These are phyloP conservation scores for Ophiostoma fasciatum DNA, from an alignment of 2,329 filamentous ascomycete species.

Conservation along the genomic window DNA sequence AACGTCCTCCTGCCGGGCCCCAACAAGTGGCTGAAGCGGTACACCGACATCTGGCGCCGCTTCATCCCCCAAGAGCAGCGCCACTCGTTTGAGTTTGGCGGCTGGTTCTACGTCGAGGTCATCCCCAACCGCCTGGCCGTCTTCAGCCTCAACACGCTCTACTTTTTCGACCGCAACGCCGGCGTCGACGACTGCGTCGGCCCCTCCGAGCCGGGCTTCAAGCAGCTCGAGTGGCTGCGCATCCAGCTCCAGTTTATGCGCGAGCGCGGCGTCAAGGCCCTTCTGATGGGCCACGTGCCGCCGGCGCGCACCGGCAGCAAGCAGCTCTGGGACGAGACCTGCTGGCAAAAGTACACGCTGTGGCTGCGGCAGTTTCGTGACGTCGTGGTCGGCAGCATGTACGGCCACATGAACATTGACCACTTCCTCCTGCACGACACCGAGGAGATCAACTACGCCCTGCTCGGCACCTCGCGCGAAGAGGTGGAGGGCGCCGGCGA, in stretches of 20 bases:
- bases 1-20: conserved; percentile 82
- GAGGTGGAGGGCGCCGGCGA: conserved; percentile 1
- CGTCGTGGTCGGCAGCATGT: conserved; percentile 64
- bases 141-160: conserved; percentile 90
- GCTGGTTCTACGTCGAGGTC: conserved; percentile 90
- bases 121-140: conserved; percentile 75
- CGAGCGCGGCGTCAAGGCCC: conserved; percentile 77
- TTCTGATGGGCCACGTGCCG: conserved; percentile 86
- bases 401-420: conserved; percentile 97
- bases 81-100: conserved; percentile 80
- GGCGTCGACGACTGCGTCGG: conserved; percentile 80
- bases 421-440: conserved; percentile 91
- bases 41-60: conserved; percentile 61
- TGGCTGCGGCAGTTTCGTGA: conserved; percentile 88
- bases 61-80: conserved; percentile 90
- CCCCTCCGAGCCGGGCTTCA: conserved; percentile 72
- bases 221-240: conserved; percentile 92
- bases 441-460: conserved; percentile 51
- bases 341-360: conserved; percentile 93
- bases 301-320: conserved; percentile 78
- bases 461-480: conserved; percentile 17
- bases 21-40: conserved; percentile 70
- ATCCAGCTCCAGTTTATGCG: conserved; percentile 77
- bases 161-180: conserved; percentile 86
- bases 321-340: conserved; percentile 85